Evolutionary conservation across 495 filamentous ascomycete species (phyloP), one percentile per base, ranked within the genome.

Genomic region (Penicillium parvum): DNA sequence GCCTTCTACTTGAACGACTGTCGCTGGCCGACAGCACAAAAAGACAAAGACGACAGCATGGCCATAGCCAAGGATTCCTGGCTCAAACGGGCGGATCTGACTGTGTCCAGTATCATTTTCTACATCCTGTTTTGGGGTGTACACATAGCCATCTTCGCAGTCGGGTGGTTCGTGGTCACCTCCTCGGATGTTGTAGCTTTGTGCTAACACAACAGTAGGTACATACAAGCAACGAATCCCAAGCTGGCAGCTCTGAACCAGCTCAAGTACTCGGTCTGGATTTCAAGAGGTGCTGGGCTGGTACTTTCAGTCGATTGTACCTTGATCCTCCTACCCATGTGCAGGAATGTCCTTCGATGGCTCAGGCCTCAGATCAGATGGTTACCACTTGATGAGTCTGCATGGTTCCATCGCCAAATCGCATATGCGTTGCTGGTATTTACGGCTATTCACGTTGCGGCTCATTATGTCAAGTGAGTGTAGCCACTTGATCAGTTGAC

Each of bases 391-490:
- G 92, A 99, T 56, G 92, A 99, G 66, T 88, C 85, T 18, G 80
- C 88, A 53, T 99, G 89, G 89, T 95, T 97, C 58, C 92, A 99
- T 73, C 78, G 94, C 25, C 92, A 99, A 64, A 81, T 95, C 12
- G 91, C 94, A 2, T 99, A 97, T 60, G 68, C 86, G 3, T 67
- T 96, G 66, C 74, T 97, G 3, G 57, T 96, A 11, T 99, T 88
- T 53, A 84, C 82, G 18, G 79, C 81, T 28, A 69, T 90, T 17
- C 92, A 99, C 58, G 81, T 80, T 3, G 59, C 73, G 8, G 76
- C 80, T 14, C 92, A 99, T 65, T 99, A 97, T 62, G 88, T 97
- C 66, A 98, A 98, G 89, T 95, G 74, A 64, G 84, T 77, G 20
- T 11, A 19, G 29, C 12, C 15, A 12, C 8, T 17, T 52, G 23